Evolutionary conservation across 1,284 basidiomycete genomes (phyloP).

Genomic region (Leccinum solheimii): DNA sequence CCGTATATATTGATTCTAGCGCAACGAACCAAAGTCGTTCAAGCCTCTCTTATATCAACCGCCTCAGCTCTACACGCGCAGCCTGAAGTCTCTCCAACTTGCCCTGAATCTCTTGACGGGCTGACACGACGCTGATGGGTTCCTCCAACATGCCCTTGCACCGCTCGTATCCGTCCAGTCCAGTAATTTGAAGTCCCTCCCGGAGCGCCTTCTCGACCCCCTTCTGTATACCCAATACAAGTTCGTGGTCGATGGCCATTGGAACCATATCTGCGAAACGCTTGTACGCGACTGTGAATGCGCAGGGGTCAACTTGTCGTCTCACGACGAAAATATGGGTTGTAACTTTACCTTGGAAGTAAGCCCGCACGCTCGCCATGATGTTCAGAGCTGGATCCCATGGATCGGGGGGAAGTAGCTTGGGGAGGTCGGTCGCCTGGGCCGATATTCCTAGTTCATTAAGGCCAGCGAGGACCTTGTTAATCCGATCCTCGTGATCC

Average conservation of each 20-base stretch:
- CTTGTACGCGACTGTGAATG: constrained; percentile 60
- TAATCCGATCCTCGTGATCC: constrained; percentile 1
- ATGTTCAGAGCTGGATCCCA: constrained; percentile 59
- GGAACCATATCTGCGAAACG: constrained; percentile 66
- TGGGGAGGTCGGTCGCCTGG: constrained; percentile 47
- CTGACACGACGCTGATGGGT: constrained; percentile 43
- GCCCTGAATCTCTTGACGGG: constrained; percentile 51
- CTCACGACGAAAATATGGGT: no score
- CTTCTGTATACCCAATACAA: constrained; percentile 47
- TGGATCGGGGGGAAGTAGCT: constrained; percentile 55
- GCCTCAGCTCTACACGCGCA: constrained; percentile 50
- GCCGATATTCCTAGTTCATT: constrained; percentile 46
- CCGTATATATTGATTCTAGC: not conserved
- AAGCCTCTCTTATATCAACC: constrained; percentile 14
- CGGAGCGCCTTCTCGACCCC: constrained; percentile 48
- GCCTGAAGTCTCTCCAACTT: constrained; percentile 52
- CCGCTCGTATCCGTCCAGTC: constrained; percentile 20
- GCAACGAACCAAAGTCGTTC: not conserved
- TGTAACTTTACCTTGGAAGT: constrained; percentile 59
- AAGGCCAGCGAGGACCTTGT: constrained; percentile 43
- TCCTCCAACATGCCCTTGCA: constrained; percentile 61
- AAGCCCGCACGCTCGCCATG: constrained; percentile 71
- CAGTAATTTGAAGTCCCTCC: constrained; percentile 45
- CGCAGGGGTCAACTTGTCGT: not conserved
- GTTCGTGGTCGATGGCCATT: constrained; percentile 60